Percentiles rank a stretch among this genome's conserved stretches.
phyloP scores from a whole-genome alignment of 1,284 basidiomycete species.

The Termitomyces sp. region DNA sequence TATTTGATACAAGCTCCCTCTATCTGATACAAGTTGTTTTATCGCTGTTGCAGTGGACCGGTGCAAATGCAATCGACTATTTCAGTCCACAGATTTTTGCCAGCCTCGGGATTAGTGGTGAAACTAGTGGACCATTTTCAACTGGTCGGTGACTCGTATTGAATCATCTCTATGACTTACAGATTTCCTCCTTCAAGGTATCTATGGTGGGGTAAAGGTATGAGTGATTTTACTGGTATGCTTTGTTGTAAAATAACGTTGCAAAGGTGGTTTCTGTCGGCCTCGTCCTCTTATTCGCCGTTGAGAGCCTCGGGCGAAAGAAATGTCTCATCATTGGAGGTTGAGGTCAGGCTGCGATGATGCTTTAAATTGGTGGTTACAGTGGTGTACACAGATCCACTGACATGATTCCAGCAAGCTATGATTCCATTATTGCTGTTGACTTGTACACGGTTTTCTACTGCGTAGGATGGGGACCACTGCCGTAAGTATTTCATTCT shows the following conservation, averaged over 20 bases:
- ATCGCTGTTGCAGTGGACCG: conserved; percentile 38
- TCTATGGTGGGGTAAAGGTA: conserved; percentile 56
- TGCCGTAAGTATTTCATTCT: conserved; percentile 17
- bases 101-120: conserved; percentile 49
- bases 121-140: conserved; percentile 47
- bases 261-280: conserved; percentile 34
- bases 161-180: background rate
- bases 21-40: background rate
- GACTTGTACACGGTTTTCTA: conserved; percentile 46
- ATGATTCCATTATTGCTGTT: conserved; percentile 43
- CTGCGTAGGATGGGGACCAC: conserved; percentile 37
- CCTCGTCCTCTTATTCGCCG: conserved; percentile 35
- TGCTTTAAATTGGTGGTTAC: conserved; percentile 49
- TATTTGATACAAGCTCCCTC: background rate
- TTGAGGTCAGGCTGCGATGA: conserved; percentile 38
- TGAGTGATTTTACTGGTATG: background rate
- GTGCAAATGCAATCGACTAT: conserved; percentile 60
- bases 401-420: conserved; percentile 36
- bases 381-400: conserved; percentile 31
- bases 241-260: background rate
- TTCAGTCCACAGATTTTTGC: conserved; percentile 46
- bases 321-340: conserved; percentile 41
- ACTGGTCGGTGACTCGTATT: conserved; percentile 28
- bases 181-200: conserved; percentile 26
- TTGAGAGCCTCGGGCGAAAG: conserved; percentile 42